Percentiles rank a stretch among this genome's conserved stretches.
These are phyloP conservation scores for Monosporascus sp. DNA, from an alignment of 2,329 filamentous ascomycete species.

Conservation along the genomic window DNA sequence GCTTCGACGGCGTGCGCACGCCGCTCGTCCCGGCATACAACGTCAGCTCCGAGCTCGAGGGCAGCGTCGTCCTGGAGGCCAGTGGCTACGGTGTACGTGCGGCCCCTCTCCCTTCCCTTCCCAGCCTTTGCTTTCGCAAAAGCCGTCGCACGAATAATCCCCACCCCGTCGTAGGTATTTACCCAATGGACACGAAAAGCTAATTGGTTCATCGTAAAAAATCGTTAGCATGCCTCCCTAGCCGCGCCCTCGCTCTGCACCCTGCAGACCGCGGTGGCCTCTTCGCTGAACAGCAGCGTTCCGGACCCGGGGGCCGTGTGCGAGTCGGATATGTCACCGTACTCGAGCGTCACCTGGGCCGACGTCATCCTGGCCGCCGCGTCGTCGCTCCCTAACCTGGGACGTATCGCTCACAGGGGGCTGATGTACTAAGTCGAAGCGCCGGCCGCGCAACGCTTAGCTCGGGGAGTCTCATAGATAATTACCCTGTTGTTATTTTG, in stretches of 20 bases:
- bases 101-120: not conserved
- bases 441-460: no score
- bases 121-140: not conserved
- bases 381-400: not conserved
- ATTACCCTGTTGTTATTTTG: no score
- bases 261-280: slow-evolving; percentile 19
- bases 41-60: slow-evolving; percentile 20
- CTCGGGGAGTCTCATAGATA: no score
- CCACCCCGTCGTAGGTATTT: no score
- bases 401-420: not conserved
- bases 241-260: slow-evolving; percentile 27
- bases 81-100: slow-evolving; percentile 17
- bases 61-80: slow-evolving; percentile 23
- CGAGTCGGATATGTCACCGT: slow-evolving; percentile 12
- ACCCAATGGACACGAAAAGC: no score
- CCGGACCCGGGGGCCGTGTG: slow-evolving; percentile 28
- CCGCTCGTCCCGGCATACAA: slow-evolving; percentile 23
- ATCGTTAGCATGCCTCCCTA: slow-evolving; percentile 16
- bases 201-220: not conserved
- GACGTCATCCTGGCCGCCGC: slow-evolving; percentile 5
- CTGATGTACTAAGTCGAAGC: not conserved
- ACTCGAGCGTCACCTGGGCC: slow-evolving; percentile 8
- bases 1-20: slow-evolving; percentile 20
- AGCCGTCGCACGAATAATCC: not conserved
- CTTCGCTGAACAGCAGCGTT: slow-evolving; percentile 30